Base-by-base conservation (phyloP, 2,329 filamentous ascomycete species). In the Microcera coccophila region DNA sequence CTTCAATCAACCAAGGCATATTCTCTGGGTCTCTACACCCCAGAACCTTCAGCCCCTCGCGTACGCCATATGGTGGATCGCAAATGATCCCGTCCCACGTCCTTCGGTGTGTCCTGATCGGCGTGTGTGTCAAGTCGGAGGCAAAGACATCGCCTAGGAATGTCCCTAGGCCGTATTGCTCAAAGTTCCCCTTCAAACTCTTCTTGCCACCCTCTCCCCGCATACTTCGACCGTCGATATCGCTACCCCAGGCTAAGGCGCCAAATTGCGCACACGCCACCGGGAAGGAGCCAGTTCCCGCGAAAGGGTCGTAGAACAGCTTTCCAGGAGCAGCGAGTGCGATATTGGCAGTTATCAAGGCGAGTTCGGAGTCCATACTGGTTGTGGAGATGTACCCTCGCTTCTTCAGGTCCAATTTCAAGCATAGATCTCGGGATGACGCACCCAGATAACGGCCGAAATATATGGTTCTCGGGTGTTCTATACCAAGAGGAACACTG, bases 301-400 rank as follows among this genome's bases (percentile, higher is more conserved):
- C 90, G 61, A 98, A 98, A 0, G 93, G 93, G 56, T 98, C 93
- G 59, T 91, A 96, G 57, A 95, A 87, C 2, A 97, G 62, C 60
- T 87, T 94, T 0, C 89, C 91, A 0, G 90, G 86, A 0, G 72
- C 83, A 0, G 90, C 90, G 12, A 87, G 79, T 0, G 88, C 87
- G 54, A 98, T 82, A 60, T 97, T 98, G 2, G 91, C 93, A 1
- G 90, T 96, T 17, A 98, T 72, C 1, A 98, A 76, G 11, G 90
- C 87, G 33, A 98, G 75, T 64, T 97, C 93, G 0, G 91, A 87
- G 62, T 98, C 93, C 93, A 98, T 97, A 35, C 87, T 93, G 0
- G 93, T 98, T 0, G 91, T 97, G 54, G 86, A 89, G 57, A 98
- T 97, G 62, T 98, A 98, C 29, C 78, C 77, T 20, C 93, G 75